These are phyloP conservation scores for Boechera retrofracta DNA, from an alignment of 345 rosid species.

Conservation along the genomic window DNA sequence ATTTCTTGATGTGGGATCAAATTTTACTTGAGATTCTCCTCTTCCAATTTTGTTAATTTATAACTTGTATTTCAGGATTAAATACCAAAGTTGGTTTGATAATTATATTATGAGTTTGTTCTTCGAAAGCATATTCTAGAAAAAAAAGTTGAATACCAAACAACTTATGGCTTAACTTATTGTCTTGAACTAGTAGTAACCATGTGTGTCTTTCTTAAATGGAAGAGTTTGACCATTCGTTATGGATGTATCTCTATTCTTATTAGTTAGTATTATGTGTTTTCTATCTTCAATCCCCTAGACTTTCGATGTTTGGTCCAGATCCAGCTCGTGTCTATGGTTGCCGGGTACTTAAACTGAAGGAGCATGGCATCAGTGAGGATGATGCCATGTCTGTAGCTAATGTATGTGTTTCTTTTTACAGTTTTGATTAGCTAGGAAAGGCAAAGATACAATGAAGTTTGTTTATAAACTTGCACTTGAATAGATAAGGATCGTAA, in stretches of 20 bases:
- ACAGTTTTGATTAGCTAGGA: slow-evolving; percentile 5
- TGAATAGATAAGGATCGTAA: not conserved
- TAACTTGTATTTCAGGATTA: too few species aligned
- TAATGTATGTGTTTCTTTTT: slow-evolving; percentile 54
- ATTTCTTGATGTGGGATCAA: too few species aligned
- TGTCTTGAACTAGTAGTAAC: slow-evolving; percentile 9
- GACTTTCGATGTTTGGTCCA: slow-evolving; percentile 66
- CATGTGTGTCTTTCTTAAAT: not conserved
- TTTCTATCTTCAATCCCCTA: slow-evolving; percentile 40
- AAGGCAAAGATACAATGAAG: not conserved
- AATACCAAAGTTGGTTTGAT: slow-evolving; percentile 4
- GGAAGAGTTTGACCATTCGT: not conserved
- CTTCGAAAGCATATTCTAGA: not conserved
- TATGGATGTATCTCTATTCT: not conserved
- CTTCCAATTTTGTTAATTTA: too few species aligned
- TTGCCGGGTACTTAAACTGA: slow-evolving; percentile 75
- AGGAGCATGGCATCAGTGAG: slow-evolving; percentile 72
- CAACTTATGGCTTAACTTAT: not conserved
- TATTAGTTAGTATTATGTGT: not conserved
- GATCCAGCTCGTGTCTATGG: slow-evolving; percentile 83
- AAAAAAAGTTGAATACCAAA: not conserved
- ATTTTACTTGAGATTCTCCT: too few species aligned
- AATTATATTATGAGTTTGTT: slow-evolving; percentile 9
- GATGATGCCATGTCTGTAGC: slow-evolving; percentile 79
- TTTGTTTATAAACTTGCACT: not conserved